phyloP scores from a whole-genome alignment of 176 grass and related monocot species.

The Areca catechu region DNA sequence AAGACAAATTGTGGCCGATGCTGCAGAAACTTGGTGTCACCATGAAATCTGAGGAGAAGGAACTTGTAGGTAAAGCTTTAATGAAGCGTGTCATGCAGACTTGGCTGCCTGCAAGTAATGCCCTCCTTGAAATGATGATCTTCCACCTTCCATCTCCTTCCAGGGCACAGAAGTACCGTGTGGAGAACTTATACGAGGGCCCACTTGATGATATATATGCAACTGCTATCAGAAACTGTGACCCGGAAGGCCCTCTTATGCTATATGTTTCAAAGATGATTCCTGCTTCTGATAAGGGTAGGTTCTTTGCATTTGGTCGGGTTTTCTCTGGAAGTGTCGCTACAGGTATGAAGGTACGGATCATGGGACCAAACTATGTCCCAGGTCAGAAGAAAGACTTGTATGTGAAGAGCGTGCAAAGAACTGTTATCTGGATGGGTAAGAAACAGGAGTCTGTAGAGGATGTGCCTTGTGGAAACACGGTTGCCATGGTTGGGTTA shows the following conservation, averaged over 20 bases:
- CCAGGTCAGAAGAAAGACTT: too few species aligned
- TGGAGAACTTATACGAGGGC: too few species aligned
- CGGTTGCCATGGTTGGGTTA: constrained; percentile 3
- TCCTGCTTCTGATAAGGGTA: constrained; percentile 3
- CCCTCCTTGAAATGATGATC: too few species aligned
- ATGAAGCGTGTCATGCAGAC: too few species aligned
- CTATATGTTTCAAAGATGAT: constrained; percentile 3
- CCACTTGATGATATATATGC: background rate
- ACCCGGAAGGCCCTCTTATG: background rate
- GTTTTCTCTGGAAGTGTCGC: too few species aligned
- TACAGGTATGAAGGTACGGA: too few species aligned
- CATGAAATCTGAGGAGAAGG: constrained; percentile 1
- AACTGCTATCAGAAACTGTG: constrained; percentile 5
- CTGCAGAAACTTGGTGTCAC: background rate
- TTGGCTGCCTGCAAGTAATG: too few species aligned
- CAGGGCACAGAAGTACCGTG: too few species aligned
- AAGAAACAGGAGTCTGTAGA: constrained; percentile 14
- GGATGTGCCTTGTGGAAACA: constrained; percentile 8
- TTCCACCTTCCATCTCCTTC: too few species aligned
- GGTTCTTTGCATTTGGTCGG: background rate
- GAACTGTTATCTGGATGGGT: constrained; percentile 13
- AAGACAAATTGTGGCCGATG: too few species aligned
- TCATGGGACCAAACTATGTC: too few species aligned
- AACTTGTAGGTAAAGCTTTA: too few species aligned
- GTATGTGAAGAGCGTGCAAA: constrained; percentile 1